Evolutionary conservation across 2,329 filamentous ascomycete species (phyloP), one percentile per base, ranked within the genome.

Genomic region (Claviceps maximensis): DNA sequence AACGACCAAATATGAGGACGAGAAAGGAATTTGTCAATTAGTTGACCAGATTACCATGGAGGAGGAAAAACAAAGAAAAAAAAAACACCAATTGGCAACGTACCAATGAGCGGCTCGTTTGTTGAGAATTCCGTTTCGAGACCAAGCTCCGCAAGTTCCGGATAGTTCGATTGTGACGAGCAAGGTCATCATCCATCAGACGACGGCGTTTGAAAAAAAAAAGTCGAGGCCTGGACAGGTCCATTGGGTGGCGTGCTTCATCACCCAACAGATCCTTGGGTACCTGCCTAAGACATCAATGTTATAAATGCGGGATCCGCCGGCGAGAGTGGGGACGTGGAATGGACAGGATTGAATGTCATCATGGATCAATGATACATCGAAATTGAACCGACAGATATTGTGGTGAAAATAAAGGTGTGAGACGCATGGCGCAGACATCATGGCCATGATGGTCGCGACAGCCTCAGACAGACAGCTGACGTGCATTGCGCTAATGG

Each of bases 111-210:
- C 4, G 33, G 2, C 33, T 38, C 15, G 33, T 17, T 4, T 17
- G 13, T 33, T 10, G 4, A 8, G 31, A 15, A 36, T 36, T 15
- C 33, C 13, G 33, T 38, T 38, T 17, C 33, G 7, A 15, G 46
- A 17, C n/a, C 29, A 33, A 21, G 13, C 17, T 12, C 31, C 5
- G 17, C 19, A 41, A 17, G 29, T 42, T 25, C 23, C 48, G 52
- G 48, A n/a, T 54, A 47, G 10, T 41, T 50, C 52, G 52, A 48
- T 42, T 47, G 29, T 41, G 45, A 44, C 31, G 17, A 31, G 21
- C 15, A 3, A 25, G 29, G 21, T 19, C 5, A 27, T 29, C n/a
- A 41, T 29, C 8, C 33, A 19, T 17, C 19, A 40, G 36, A 40
- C 31, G 31, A 10, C 31, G 31, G 4, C 13, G 33, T n/a, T n/a